Base-by-base conservation (phyloP, 2,329 filamentous ascomycete genomes). In the Ophiostoma triangulosporum region DNA sequence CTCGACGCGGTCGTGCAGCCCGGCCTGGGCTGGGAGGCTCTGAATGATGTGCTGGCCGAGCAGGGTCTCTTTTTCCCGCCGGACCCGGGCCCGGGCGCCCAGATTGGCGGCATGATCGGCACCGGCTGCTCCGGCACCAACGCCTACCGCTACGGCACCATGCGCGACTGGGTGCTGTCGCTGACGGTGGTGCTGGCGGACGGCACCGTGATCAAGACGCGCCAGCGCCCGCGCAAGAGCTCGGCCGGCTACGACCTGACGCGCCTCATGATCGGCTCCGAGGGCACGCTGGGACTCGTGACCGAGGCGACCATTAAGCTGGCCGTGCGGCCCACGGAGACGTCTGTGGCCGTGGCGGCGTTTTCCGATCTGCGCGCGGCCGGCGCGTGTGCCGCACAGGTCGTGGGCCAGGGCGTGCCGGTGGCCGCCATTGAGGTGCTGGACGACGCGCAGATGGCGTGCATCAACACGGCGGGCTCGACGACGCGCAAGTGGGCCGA, bases 231-330 rank as follows among this genome's bases (percentile, higher is more conserved):
- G 11, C 79, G 89, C 60, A 96, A 95, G 73, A 90, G 85, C 63
- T 89, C 84, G 53, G 90, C 90, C 31, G 90, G 90, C 26, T 96
- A 96, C 69, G 89, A 96, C 66, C 76, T 96, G 51, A 95, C 88
- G 2, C 84, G 84, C 62, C 77, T 94, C 56, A 93, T 95, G 68
- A 85, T 95, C 66, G 90, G 90, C 46, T 89, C 84, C 61, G 90
- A 96, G 71, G 90, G 90, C 48, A 96, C 90, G 1, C 79, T 96
- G 1, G 90, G 90, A 8, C 78, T 96, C 12, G 86, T 95, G 36
- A 95, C 90, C 0, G 90, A 96, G 71, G 90, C 89, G 4, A 90
- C 84, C 3, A 73, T 96, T 60, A 95, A 94, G 70, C 74, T 96
- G 40, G 88, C 87, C 0, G 84, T 88, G 24, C 84, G 83, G 64